Base-by-base conservation (phyloP, 1,284 basidiomycete species). In the Sphaerobolus stellatus region DNA sequence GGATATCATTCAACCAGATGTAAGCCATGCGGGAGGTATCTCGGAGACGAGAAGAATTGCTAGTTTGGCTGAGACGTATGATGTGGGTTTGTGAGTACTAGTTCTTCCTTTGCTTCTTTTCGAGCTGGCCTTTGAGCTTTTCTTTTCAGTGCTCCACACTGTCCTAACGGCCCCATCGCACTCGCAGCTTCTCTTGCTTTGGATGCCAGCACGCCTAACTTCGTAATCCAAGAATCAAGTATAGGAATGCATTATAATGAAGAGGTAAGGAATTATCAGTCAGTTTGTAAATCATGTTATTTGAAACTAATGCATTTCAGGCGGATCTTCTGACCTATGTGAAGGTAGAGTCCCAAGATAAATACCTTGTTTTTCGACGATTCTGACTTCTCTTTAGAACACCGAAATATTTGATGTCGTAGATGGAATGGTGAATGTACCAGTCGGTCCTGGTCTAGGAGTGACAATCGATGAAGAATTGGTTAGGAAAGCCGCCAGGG, bases 1-100 rank as follows among this genome's bases (percentile, higher is more conserved):
- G 51, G 87, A 89, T 61, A 85, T 89, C 56, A 83, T 83, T 4
- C 87, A 90, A 64, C 87, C 88, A n/a, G 88, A 90, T 65, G 83
- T 85, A 57, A 56, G 72, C 0, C 84, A 86, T 62, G 83, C 81
- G 38, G 84, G 84, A 22, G 86, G 87, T n/a, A 90, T 91, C 63
- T 84, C 82, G 54, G 88, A 91, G 66, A 74, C 86, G 9, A 77
- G 80, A 55, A 79, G 82, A 53, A 86, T 91, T 41, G 86, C 88
- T 5, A 76, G 76, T 30, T 75, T 90, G 68, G 82, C 84, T 1
- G 87, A 90, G 71, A 81, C 75, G 7, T 85, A 85, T 61, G 84
- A 86, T 58, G 79, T 85, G 60, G 81, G 77, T 7, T 65, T 85
- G 44, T 47, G 18, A n/a, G 44, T 47, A 8, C 11, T 36, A 11